Evolutionary conservation across 805 yeast genomes (phyloP), one percentile per base, ranked within the genome.

Genomic region (Millerozyma acaciae): DNA sequence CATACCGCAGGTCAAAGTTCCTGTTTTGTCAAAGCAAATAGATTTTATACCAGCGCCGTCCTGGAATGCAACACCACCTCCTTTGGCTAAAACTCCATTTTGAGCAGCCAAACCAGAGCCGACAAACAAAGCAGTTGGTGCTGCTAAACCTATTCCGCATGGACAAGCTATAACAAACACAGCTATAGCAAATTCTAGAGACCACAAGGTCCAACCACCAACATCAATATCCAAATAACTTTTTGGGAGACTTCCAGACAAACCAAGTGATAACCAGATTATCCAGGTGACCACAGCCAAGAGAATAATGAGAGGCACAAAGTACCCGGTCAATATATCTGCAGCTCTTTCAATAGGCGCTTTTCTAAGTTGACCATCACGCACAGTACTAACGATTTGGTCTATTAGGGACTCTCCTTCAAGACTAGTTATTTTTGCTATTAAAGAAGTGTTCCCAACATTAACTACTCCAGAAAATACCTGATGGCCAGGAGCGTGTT

Each of bases 161-260:
- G 94, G 94, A 51, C 94, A 84, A 0, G 90, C 90, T 32, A 84
- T 76, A 2, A 84, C 90, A 58, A 84, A 82, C 2, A 84, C 90
- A 0, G 89, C 75, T 42, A 84, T 80, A 1, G 88, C 76, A 56
- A 84, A 84, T 44, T 82, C 80, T 35, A 84, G 63, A 1, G 89
- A 78, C 88, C 90, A 84, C 8, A 82, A 73, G 0, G 73, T 62
- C 87, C 89, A 82, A 1, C 87, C 85, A 10, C 86, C 86, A 31
- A 76, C 63, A 37, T 78, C 83, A 34, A 72, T 70, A 47, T 80
- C 84, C 27, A 80, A 60, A 41, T 81, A 81, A 3, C 45, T 22
- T 0, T 44, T 45, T 0, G 89, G 88, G 12, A 82, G 60, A 1
- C 57, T 45, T 0, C 81, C 80, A 1, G 73, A 48, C 33, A 60